Evolutionary conservation across 2,329 filamentous ascomycete genomes (phyloP), one percentile per base, ranked within the genome.

Genomic region (Trichothecium sympodiale): DNA sequence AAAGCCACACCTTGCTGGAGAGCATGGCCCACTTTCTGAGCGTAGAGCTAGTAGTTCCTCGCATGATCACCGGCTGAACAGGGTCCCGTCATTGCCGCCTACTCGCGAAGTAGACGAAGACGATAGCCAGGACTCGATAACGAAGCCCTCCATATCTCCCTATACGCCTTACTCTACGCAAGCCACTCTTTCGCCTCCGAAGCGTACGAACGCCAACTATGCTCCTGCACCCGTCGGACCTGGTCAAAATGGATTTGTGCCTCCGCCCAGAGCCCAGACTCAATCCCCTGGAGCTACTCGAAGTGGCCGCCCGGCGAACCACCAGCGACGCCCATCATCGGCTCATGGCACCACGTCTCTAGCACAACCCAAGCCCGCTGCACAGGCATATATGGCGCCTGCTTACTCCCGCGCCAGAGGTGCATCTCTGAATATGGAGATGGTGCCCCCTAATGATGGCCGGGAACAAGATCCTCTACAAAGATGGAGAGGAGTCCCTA

Each of bases 401-500:
- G 18, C 14, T 6, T 45, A 49, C 15, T 47, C 58, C 13, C 62
- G 71, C 15, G 56, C 62, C 10, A 62, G 74, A 35, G 70, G 67
- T 2, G 61, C 68, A 36, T 78, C 74, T 3, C 60, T 74, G 37
- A 63, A 60, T 18, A 54, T 77, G 34, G 74, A 74, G 45, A 65
- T 78, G 43, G 64, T 80, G 27, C 61, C 70, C 8, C 77, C 78
- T 2, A 78, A 69, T 2, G 77, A 82, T 53, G 77, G 77, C 2
- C 71, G 73, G 15, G 74, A 82, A 48, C 60, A 76, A 14, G 91
- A 98, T 59, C 77, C 80, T 3, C 64, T 98, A 6, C 73, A 94
- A 53, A 72, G 91, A 45, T 98, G 91, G 91, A 87, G 83, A 59
- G 93, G 93, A 3, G 73, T 76, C 10, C 91, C 93, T 0, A 71